Base-by-base conservation (phyloP, 2,329 filamentous ascomycete genomes). In the Aspergillus versicolor region DNA sequence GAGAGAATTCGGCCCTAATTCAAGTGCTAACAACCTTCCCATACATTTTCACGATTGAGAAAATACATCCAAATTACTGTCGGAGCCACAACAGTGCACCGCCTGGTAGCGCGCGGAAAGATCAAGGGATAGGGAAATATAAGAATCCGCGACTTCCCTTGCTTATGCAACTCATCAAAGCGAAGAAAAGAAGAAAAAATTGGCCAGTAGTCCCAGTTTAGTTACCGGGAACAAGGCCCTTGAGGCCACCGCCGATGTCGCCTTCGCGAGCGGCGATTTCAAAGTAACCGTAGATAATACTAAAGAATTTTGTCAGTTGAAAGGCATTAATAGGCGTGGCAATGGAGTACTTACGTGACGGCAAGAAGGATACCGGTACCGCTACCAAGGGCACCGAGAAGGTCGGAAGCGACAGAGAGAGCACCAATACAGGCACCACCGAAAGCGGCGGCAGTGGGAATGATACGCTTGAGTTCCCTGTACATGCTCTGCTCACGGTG, bases 401-500 rank as follows among this genome's bases (percentile, higher is more conserved):
- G 88, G 79, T 99, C 94, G 75, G 91, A 96, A 71, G 90, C 88
- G 71, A 99, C 93, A 52, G 93, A 97, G 64, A 99, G 87, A 67
- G 90, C 93, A 82, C 94, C 94, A 82, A 99, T 99, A 83, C 93
- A 97, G 66, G 94, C 94, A 84, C 94, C 94, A 78, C 95, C 94
- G 67, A 99, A 99, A 70, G 95, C 94, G 64, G 94, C 94, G 61
- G 94, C 95, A 60, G 94, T 97, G 63, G 94, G 95, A 65, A 99
- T 99, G 70, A 99, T 94, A 72, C 94, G 90, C 90, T 99, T 99
- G 64, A 99, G 87, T 81, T 99, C 94, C 84, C 96, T 96, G 87
- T 99, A 99, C 94, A 99, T 99, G 83, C 90, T 95, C 85, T 97
- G 93, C 78, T 99, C 95, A 81, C 94, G 91, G 84, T 99, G 94